Evolutionary conservation across 2,329 filamentous ascomycete species (phyloP).

Genomic region (Phyllosticta capitalensis): DNA sequence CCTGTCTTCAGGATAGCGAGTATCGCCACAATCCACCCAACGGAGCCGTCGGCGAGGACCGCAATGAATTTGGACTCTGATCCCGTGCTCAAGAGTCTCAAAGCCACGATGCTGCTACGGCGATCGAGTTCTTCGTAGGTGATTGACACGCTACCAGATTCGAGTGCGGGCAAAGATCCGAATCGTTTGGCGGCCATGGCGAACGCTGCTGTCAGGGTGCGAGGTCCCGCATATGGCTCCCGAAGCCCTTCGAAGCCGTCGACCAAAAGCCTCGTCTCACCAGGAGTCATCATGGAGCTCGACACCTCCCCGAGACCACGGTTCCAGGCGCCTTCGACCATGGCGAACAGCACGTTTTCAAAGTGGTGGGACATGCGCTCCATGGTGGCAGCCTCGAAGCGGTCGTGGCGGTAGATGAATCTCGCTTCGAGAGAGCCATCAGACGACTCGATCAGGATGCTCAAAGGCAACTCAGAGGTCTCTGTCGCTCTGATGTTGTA

Average conservation of each 20-base stretch:
- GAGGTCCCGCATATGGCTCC: neutral
- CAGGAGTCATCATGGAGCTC: neutral
- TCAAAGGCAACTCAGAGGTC: neutral
- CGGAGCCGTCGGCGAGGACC: slow-evolving; percentile 10
- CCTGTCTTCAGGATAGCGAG: slow-evolving; percentile 7
- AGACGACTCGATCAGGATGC: neutral
- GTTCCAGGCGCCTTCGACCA: neutral
- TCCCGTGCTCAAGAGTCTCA: neutral
- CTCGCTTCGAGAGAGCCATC: neutral
- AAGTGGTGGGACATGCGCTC: slow-evolving; percentile 5
- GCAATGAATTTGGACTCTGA: slow-evolving; percentile 1
- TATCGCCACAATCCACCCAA: slow-evolving; percentile 10
- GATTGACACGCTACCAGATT: neutral
- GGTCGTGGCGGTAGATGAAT: neutral
- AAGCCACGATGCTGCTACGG: neutral
- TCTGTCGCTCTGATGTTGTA: neutral
- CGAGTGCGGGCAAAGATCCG: neutral
- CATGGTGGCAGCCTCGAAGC: neutral
- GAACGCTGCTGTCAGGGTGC: neutral
- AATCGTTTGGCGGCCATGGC: neutral
- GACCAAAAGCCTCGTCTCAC: neutral
- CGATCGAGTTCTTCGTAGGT: slow-evolving; percentile 6
- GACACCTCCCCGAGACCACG: neutral
- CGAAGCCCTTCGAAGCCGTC: neutral
- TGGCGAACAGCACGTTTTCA: neutral